A percentile compares a stretch with the other conserved stretches of the same genome.
phyloP scores from a whole-genome alignment of 108 stramenopile genomes.

The Chaetoceros tenuissimus region DNA sequence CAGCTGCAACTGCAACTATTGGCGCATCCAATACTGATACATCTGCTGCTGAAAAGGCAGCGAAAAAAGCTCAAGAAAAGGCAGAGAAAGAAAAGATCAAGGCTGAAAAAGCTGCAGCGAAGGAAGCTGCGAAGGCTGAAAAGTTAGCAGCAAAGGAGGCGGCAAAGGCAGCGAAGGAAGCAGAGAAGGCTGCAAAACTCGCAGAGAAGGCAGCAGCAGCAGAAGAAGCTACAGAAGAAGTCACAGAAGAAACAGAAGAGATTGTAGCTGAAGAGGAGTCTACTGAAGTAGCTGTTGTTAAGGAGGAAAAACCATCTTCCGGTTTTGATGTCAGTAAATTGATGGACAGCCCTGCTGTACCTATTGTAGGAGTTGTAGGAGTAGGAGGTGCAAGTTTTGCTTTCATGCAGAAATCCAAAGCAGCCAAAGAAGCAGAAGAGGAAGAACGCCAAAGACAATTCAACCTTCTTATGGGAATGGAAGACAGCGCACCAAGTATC shows the following conservation, averaged over 20 bases:
- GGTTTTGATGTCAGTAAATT: neutral
- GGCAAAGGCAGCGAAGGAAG: conserved; percentile 28
- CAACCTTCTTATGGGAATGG: conserved; percentile 51
- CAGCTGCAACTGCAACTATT: conserved; percentile 2
- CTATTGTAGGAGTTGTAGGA: conserved; percentile 39
- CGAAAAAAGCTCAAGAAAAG: conserved; percentile 13
- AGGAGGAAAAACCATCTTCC: neutral
- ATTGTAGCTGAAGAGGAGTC: conserved; percentile 4
- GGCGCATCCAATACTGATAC: conserved; percentile 1
- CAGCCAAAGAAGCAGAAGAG: conserved; percentile 45
- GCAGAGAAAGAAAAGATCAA: conserved; percentile 7
- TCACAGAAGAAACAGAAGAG: conserved; percentile 19
- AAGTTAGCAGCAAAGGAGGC: conserved; percentile 22
- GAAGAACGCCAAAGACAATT: conserved; percentile 64
- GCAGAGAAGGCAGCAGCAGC: conserved; percentile 8
- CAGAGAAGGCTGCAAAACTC: conserved; percentile 17
- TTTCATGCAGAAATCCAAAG: conserved; percentile 25
- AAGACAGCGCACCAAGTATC: conserved; percentile 21
- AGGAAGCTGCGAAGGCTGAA: conserved; percentile 27
- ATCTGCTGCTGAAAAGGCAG: conserved; percentile 2
- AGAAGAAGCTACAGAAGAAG: conserved; percentile 19
- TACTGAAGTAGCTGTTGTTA: neutral
- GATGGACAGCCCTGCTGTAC: conserved; percentile 1
- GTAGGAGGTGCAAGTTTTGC: conserved; percentile 52
- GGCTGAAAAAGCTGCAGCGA: conserved; percentile 10